phyloP scores from a whole-genome alignment of 768 basidiomycete genomes.

The Myochromella boudieri region DNA sequence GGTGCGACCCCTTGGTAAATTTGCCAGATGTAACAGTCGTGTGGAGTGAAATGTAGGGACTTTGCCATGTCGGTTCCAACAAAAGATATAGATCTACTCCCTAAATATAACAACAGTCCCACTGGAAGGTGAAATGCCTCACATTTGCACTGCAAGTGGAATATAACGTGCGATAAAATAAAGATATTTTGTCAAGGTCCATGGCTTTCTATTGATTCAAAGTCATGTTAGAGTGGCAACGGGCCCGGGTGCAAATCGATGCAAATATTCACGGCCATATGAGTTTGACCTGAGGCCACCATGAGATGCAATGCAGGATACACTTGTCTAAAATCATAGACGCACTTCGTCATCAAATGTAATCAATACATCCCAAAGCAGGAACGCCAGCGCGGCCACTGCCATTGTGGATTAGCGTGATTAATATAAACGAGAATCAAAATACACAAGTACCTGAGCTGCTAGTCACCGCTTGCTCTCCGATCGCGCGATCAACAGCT shows the following conservation, averaged over 20 bases:
- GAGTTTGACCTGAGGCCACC: conserved; percentile 27
- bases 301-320: neutral
- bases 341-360: conserved; percentile 40
- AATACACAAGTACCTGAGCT: conserved; percentile 5
- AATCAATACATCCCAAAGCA: conserved; percentile 42
- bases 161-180: conserved; percentile 40
- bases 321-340: neutral
- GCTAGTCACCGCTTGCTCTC: no score
- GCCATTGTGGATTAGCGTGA: neutral
- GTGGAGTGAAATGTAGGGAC: conserved; percentile 33
- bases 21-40: conserved; percentile 45
- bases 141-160: conserved; percentile 36
- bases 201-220: conserved; percentile 23
- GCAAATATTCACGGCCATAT: conserved; percentile 41
- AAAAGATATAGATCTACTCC: conserved; percentile 30
- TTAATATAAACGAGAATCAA: no score
- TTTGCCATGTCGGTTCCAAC: conserved; percentile 36
- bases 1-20: conserved; percentile 38
- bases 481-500: no score
- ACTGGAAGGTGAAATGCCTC: neutral
- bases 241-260: neutral
- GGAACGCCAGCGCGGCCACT: conserved; percentile 37
- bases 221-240: neutral
- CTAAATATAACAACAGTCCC: neutral
- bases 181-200: conserved; percentile 33